phyloP scores from a whole-genome alignment of 2,329 filamentous ascomycete genomes.

The Paecilomyces variotii region DNA sequence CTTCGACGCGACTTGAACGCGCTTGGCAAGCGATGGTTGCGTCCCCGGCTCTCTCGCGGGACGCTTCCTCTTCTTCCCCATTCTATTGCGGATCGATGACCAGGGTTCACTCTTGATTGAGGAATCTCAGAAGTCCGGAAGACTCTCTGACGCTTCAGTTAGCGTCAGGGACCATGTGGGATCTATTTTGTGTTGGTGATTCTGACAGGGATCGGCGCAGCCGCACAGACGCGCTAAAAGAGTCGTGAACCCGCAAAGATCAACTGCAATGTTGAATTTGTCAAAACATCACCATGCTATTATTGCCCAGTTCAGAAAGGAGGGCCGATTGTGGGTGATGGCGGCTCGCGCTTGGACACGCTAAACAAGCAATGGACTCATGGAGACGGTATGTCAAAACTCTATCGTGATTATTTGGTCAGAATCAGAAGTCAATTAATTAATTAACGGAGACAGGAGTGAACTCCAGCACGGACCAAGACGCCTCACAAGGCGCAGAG shows the following conservation, averaged over 20 bases:
- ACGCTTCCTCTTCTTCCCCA: conserved; percentile 39
- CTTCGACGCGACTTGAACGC: conserved; percentile 14
- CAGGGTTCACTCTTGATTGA: not conserved
- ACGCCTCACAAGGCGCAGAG: not conserved
- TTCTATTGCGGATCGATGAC: conserved; percentile 9
- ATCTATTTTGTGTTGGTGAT: not conserved
- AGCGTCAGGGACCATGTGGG: not conserved
- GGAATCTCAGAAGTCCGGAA: too few relatives aligned
- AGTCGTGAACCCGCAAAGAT: not conserved
- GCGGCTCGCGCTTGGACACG: not conserved
- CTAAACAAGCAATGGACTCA: not conserved
- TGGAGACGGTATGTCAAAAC: not conserved
- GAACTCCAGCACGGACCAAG: not conserved
- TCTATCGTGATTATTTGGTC: not conserved
- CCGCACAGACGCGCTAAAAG: not conserved
- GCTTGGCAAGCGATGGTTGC: conserved; percentile 12
- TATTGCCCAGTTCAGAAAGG: not conserved
- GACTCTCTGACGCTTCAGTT: not conserved
- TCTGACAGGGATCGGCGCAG: not conserved
- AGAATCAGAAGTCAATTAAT: not conserved
- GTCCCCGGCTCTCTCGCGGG: conserved; percentile 15
- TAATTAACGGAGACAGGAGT: not conserved
- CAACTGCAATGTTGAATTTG: not conserved
- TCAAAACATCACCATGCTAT: not conserved
- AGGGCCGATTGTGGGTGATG: not conserved